Evolutionary conservation across 2,329 filamentous ascomycete genomes (phyloP).

Genomic region (Aspergillus ochraceus): DNA sequence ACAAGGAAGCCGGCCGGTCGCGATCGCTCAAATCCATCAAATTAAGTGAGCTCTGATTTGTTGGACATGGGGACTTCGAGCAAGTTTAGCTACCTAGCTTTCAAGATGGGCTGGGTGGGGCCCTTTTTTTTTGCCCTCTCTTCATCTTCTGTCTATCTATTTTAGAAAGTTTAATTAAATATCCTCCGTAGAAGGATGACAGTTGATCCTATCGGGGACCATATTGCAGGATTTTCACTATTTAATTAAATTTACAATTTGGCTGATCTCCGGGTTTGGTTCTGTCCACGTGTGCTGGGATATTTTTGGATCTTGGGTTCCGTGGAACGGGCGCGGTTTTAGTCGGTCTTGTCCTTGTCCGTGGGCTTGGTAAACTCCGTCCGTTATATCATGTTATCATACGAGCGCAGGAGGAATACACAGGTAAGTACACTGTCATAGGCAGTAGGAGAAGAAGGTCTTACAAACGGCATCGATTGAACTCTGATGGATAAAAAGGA

Average conservation of each 20-base stretch:
- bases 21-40: conserved; percentile 21
- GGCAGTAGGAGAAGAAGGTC: neutral
- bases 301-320: neutral
- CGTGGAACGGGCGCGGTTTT: neutral
- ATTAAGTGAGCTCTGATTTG: neutral
- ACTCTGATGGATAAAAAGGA: neutral
- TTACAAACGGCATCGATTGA: neutral
- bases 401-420: neutral
- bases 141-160: neutral
- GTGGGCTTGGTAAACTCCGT: neutral
- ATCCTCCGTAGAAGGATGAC: neutral
- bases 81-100: neutral
- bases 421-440: too few relatives aligned
- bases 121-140: neutral
- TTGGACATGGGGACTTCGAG: neutral
- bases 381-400: neutral
- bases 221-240: neutral
- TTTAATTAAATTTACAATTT: neutral
- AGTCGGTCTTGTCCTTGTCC: neutral
- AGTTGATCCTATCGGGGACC: conserved; percentile 14
- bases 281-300: conserved; percentile 5
- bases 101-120: neutral
- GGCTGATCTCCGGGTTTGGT: neutral
- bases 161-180: neutral
- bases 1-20: conserved; percentile 33